These are phyloP conservation scores for Sporisorium exsertum DNA, from an alignment of 1,284 basidiomycete species.

Conservation along the genomic window DNA sequence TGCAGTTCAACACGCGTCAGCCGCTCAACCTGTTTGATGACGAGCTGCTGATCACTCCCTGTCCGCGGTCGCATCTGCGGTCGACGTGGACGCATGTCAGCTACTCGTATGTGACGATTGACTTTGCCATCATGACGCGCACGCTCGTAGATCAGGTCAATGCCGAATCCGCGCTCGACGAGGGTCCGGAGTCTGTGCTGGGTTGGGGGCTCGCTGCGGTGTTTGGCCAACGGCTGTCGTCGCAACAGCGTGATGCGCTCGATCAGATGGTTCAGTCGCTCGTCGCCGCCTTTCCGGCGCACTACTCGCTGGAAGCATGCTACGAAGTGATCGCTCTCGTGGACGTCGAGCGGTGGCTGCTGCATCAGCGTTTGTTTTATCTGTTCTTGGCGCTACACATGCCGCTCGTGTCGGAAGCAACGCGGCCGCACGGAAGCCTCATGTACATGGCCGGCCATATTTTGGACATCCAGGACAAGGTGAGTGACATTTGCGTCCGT, in stretches of 20 bases:
- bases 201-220: constrained; percentile 36
- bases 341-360: constrained; percentile 43
- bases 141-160: constrained; percentile 46
- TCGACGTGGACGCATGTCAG: constrained; percentile 47
- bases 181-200: constrained; percentile 13
- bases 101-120: constrained; percentile 35
- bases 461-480: constrained; percentile 46
- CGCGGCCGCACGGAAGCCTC: constrained; percentile 34
- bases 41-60: constrained; percentile 25
- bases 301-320: constrained; percentile 41
- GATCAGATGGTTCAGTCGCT: constrained; percentile 39
- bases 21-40: constrained; percentile 47
- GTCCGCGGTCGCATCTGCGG: constrained; percentile 29
- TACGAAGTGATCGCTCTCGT: constrained; percentile 27
- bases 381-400: constrained; percentile 42
- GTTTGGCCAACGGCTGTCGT: constrained; percentile 33
- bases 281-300: constrained; percentile 33
- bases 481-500: constrained; percentile 17
- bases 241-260: constrained; percentile 29
- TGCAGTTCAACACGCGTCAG: constrained; percentile 40
- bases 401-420: constrained; percentile 37
- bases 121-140: constrained; percentile 39
- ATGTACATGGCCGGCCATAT: constrained; percentile 47
- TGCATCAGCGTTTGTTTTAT: constrained; percentile 41
- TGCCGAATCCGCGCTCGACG: constrained; percentile 23